Percentiles rank a stretch among this genome's conserved stretches.
phyloP scores from a whole-genome alignment of 2,329 filamentous ascomycete species.

The Pezicula rhizophila region DNA sequence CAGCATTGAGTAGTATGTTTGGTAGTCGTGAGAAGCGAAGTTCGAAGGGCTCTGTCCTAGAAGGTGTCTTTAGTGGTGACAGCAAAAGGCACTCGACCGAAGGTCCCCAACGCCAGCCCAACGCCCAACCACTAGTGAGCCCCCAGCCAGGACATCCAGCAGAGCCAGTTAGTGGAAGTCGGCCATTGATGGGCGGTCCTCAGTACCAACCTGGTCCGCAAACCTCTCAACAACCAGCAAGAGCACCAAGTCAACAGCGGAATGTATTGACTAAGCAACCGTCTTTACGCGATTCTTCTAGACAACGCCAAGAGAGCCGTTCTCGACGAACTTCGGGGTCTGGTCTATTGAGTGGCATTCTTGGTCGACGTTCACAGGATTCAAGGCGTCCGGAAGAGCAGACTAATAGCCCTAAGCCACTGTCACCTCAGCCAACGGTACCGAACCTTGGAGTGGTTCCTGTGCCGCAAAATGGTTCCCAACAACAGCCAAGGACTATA shows the following conservation, averaged over 20 bases:
- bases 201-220: slow-evolving; percentile 1
- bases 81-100: slow-evolving; percentile 12
- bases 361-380: slow-evolving; percentile 14
- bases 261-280: slow-evolving; percentile 8
- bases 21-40: slow-evolving; percentile 9
- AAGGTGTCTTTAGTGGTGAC: slow-evolving; percentile 6
- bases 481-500: slow-evolving; percentile 2
- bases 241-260: slow-evolving; percentile 7
- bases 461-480: slow-evolving; percentile 5
- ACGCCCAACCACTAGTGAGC: background rate
- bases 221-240: slow-evolving; percentile 2
- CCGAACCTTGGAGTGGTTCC: slow-evolving; percentile 11
- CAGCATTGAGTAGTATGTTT: slow-evolving; percentile 26
- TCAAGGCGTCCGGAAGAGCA: slow-evolving; percentile 10
- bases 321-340: slow-evolving; percentile 18
- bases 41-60: slow-evolving; percentile 1
- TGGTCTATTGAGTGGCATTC: slow-evolving; percentile 20
- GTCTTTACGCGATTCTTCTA: slow-evolving; percentile 5
- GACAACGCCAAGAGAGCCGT: slow-evolving; percentile 9
- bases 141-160: background rate
- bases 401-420: slow-evolving; percentile 12
- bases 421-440: slow-evolving; percentile 19
- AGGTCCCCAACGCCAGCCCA: slow-evolving; percentile 2
- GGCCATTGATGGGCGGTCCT: background rate
- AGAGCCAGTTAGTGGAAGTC: background rate